A percentile compares a stretch with the other conserved stretches of the same genome.
These are phyloP conservation scores for Termitomyces heimii DNA, from an alignment of 768 basidiomycete genomes.

Conservation along the genomic window DNA sequence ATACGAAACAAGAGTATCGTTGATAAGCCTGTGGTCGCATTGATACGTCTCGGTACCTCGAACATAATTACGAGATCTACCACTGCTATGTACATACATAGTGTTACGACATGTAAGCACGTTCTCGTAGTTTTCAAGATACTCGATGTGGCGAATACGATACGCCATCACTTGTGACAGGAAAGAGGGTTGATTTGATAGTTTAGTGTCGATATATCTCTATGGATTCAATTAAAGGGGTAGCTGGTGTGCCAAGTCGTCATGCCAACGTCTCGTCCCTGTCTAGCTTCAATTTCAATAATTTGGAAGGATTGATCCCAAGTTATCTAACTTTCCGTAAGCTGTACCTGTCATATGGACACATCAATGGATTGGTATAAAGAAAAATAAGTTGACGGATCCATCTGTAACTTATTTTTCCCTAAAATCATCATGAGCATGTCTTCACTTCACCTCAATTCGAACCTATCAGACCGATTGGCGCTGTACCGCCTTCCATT, in stretches of 20 bases:
- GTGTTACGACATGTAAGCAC: background rate
- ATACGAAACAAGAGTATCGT: background rate
- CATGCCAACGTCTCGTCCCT: no score
- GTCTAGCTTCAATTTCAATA: background rate
- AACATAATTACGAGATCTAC: background rate
- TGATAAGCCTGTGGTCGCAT: background rate
- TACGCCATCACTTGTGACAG: background rate
- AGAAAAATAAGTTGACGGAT: background rate
- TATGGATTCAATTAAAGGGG: background rate
- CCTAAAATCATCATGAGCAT: background rate
- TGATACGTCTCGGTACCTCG: background rate
- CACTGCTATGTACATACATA: background rate
- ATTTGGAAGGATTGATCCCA: background rate
- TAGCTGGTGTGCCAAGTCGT: no score
- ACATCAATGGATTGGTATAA: background rate
- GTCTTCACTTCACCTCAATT: background rate
- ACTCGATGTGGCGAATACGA: background rate
- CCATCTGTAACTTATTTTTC: background rate
- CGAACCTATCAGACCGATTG: background rate
- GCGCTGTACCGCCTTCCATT: background rate
- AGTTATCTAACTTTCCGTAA: background rate
- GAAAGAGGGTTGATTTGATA: background rate
- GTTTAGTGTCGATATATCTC: background rate
- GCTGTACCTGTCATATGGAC: background rate
- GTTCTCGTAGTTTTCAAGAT: no score